Evolutionary conservation across 495 filamentous ascomycete genomes (phyloP).

Genomic region (Lasiosphaeria ovina): DNA sequence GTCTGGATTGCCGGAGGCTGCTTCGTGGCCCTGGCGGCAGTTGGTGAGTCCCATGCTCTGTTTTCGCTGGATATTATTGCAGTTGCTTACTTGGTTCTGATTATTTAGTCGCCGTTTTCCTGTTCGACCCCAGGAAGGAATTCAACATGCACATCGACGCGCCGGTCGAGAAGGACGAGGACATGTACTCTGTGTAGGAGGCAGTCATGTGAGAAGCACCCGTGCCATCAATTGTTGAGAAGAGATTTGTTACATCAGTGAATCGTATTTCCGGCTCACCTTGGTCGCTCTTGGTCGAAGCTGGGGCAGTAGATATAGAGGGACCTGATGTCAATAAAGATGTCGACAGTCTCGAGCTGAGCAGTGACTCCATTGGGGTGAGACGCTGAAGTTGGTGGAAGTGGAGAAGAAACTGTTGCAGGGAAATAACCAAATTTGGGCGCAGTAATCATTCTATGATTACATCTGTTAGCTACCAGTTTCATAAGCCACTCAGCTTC

Average conservation of each 20-base stretch:
- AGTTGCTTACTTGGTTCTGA: neutral
- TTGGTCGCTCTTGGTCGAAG: too few species aligned
- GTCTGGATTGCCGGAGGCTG: constrained; percentile 31
- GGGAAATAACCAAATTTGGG: too few species aligned
- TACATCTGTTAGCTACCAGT: too few species aligned
- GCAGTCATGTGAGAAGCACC: neutral
- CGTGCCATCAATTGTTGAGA: neutral
- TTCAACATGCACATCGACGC: constrained; percentile 28
- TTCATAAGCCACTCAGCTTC: too few species aligned
- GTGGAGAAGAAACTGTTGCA: too few species aligned
- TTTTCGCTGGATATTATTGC: neutral
- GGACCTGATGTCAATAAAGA: too few species aligned
- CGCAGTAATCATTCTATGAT: too few species aligned
- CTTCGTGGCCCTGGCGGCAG: constrained; percentile 25
- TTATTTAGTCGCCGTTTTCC: constrained; percentile 13
- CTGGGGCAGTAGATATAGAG: too few species aligned
- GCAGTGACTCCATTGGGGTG: too few species aligned
- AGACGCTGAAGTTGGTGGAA: too few species aligned
- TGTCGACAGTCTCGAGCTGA: too few species aligned
- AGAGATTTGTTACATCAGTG: neutral
- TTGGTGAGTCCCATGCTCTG: constrained; percentile 15
- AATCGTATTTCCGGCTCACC: too few species aligned
- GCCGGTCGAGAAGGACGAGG: constrained; percentile 26
- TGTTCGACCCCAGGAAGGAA: constrained; percentile 21
- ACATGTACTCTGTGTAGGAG: constrained; percentile 15